Base-by-base conservation (phyloP, 1,284 basidiomycete genomes). In the Ustilago shanxiensis region DNA sequence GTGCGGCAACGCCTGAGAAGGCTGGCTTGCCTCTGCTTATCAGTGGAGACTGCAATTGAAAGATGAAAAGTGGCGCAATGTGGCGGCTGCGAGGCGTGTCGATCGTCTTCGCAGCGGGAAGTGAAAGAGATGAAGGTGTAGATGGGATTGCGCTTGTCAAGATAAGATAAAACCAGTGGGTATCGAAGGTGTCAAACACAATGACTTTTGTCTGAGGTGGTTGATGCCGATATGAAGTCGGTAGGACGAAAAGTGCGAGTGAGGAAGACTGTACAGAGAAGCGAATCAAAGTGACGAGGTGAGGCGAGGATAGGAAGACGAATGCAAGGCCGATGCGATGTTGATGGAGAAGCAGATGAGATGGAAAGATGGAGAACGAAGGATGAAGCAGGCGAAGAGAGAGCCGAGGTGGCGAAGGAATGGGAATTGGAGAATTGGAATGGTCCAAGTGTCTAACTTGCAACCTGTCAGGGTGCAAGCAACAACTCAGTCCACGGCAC, bases 181-280 rank as follows among this genome's bases (percentile, higher is more conserved):
- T 33, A 11, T 33, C 31, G 31, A 33, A 33, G 5, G 37, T 9
- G 37, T 39, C 37, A 16, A 39, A n/a, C n/a, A n/a, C n/a, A 16
- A 39, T 39, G 14, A 16, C 14, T 39, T 39, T n/a, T 39, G 37
- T 5, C 24, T 13, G 20, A 8, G 14, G 29, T 16, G 14, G 51
- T 9, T 53, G 5, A 41, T 55, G 51, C 51, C 35, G 53, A 44
- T 39, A 44, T 55, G 53, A 55, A 55, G 53, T 41, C 16, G 44
- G n/a, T n/a, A n/a, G n/a, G n/a, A n/a, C n/a, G n/a, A n/a, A n/a
- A n/a, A n/a, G n/a, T n/a, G n/a, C n/a, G n/a, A 22, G 44, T 18
- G 50, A 31, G 26, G 20, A 13, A 49, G 39, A 41, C 8, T 41
- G 39, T 10, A 41, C 13, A 14, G n/a, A 6, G n/a, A 47, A 22